Conservation (phyloP, 1,284 basidiomycete species). For the Xanthoconium separans region DNA sequence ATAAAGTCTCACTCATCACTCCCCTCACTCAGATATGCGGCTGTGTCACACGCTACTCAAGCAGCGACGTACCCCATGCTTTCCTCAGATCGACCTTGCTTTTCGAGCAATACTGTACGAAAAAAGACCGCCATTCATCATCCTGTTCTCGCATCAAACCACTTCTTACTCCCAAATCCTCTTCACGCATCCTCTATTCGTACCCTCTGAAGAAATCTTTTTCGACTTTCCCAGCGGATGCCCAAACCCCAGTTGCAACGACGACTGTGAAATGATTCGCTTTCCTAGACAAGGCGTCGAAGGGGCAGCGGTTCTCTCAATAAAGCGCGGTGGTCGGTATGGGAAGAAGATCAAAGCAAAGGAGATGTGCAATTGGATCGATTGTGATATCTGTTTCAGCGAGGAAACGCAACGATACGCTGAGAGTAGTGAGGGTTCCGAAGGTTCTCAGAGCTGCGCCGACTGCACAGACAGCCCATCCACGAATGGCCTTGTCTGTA, state of each 20-base stretch:
- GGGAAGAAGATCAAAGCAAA: slow-evolving; percentile 47
- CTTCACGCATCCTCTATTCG: slow-evolving; percentile 66
- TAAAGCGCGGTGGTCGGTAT: slow-evolving; percentile 51
- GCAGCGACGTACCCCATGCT: slow-evolving; percentile 67
- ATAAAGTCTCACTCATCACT: slow-evolving; percentile 10
- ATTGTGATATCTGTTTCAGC: slow-evolving; percentile 60
- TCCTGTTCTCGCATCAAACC: slow-evolving; percentile 74
- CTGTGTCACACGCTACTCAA: slow-evolving; percentile 61
- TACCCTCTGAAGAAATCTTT: slow-evolving; percentile 69
- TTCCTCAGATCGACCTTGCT: slow-evolving; percentile 73
- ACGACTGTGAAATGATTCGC: slow-evolving; percentile 77
- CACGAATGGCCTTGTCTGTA: slow-evolving; percentile 55
- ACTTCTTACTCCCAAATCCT: slow-evolving; percentile 77
- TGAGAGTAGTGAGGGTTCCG: slow-evolving; percentile 50
- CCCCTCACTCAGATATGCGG: slow-evolving; percentile 53
- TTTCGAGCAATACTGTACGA: slow-evolving; percentile 70
- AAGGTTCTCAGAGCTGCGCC: slow-evolving; percentile 46
- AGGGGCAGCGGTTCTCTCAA: slow-evolving; percentile 56
- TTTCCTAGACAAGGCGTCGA: slow-evolving; percentile 65
- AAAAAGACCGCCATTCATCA: slow-evolving; percentile 68
- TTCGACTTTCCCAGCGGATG: slow-evolving; percentile 74
- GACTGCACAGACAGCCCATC: slow-evolving; percentile 30
- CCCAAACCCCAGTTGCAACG: slow-evolving; percentile 71
- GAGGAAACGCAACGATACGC: slow-evolving; percentile 37
- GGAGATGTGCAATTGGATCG: slow-evolving; percentile 79